Conservation (phyloP, 1,284 basidiomycete species). For the Coniophora puteana region DNA sequence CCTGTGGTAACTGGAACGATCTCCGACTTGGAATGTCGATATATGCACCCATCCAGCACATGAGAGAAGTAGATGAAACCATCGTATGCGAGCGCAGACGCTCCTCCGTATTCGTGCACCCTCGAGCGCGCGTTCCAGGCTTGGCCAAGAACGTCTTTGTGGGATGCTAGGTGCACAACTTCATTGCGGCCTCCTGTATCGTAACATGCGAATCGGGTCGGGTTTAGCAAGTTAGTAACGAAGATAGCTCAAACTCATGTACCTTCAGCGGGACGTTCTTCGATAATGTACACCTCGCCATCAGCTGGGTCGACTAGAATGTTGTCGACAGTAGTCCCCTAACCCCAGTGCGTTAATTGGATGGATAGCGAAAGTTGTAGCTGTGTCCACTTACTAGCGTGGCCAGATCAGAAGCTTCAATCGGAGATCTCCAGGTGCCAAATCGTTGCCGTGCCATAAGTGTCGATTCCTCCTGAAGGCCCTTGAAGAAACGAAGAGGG, state of each 20-base stretch:
- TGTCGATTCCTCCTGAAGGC: too few relatives aligned
- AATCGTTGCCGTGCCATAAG: too few relatives aligned
- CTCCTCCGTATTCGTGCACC: conserved; percentile 41
- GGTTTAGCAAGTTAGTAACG: too few relatives aligned
- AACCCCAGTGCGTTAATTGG: neutral
- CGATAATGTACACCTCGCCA: conserved; percentile 32
- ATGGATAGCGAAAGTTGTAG: neutral
- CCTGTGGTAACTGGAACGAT: conserved; percentile 27
- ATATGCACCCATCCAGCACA: conserved; percentile 18
- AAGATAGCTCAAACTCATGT: too few relatives aligned
- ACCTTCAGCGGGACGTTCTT: conserved; percentile 38
- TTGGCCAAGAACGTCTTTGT: conserved; percentile 26
- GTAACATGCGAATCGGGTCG: too few relatives aligned
- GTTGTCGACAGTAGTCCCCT: conserved; percentile 26
- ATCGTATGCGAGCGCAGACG: conserved; percentile 26
- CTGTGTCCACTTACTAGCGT: conserved; percentile 17
- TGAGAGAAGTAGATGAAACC: conserved; percentile 35
- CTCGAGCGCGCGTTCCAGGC: conserved; percentile 32
- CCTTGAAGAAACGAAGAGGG: too few relatives aligned
- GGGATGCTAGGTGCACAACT: conserved; percentile 19
- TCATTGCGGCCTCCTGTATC: conserved; percentile 24
- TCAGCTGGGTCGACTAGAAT: conserved; percentile 32
- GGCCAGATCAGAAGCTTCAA: conserved; percentile 28
- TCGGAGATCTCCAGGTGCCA: conserved; percentile 34
- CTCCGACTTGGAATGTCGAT: conserved; percentile 17